Evolutionary conservation across 2,329 filamentous ascomycete species (phyloP).

Genomic region (Hypoxylon sp.): DNA sequence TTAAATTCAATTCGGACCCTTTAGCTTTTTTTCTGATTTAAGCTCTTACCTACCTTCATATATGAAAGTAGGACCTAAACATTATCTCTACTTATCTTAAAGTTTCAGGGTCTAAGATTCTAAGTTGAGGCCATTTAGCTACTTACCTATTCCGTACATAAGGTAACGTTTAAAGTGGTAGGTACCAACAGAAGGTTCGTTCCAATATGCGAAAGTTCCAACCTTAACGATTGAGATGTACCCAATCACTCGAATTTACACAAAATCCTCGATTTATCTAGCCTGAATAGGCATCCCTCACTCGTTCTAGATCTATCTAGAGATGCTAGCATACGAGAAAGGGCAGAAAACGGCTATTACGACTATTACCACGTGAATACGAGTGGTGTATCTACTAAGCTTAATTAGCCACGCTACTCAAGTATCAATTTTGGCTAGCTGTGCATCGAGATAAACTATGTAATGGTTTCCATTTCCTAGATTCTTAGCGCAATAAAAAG

Average conservation of each 20-base stretch:
- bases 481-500: neutral
- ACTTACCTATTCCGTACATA: neutral
- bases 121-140: conserved; percentile 21
- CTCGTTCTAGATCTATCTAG: conserved; percentile 29
- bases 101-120: conserved; percentile 23
- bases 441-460: conserved; percentile 3
- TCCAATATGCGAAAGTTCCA: conserved; percentile 16
- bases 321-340: conserved; percentile 20
- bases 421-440: conserved; percentile 6
- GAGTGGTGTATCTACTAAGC: conserved; percentile 13
- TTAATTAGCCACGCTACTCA: conserved; percentile 8
- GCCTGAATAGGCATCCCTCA: conserved; percentile 20
- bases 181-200: conserved; percentile 16
- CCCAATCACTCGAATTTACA: conserved; percentile 13
- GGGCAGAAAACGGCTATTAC: conserved; percentile 12
- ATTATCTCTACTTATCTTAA: neutral
- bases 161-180: too few species aligned
- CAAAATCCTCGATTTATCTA: conserved; percentile 9
- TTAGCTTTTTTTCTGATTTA: conserved; percentile 14
- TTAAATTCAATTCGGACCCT: conserved; percentile 25
- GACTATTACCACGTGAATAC: conserved; percentile 5
- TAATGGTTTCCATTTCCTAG: conserved; percentile 5
- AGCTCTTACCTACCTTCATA: neutral
- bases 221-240: conserved; percentile 17
- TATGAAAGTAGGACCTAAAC: conserved; percentile 1